Evolutionary conservation across 139 green algal genomes (phyloP).

Genomic region (Tetraselmis chui): DNA sequence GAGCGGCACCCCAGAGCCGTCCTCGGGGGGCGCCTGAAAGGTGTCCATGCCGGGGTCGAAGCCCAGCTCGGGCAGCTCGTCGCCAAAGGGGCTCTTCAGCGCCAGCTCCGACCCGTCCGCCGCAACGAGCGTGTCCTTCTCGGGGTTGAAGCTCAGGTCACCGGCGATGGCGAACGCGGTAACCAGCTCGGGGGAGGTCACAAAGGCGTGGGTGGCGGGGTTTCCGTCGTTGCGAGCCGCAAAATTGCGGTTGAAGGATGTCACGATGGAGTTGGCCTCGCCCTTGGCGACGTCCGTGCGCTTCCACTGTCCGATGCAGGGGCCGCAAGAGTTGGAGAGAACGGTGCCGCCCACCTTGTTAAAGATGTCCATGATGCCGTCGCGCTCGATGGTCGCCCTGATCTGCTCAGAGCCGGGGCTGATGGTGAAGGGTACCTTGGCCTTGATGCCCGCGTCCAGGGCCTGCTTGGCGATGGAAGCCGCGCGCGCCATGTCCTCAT

Average conservation of each 20-base stretch:
- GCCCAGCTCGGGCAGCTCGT: conserved; percentile 78
- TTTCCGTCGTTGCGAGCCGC: conserved; percentile 90
- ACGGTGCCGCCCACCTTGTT: conserved; percentile 86
- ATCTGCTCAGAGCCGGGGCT: conserved; percentile 86
- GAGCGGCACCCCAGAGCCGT: conserved; percentile 2
- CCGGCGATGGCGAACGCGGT: conserved; percentile 81
- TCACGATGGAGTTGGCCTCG: conserved; percentile 88
- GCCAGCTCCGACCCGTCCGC: conserved; percentile 81
- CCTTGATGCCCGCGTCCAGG: conserved; percentile 74
- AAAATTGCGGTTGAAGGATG: conserved; percentile 95
- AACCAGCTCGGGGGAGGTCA: conserved; percentile 85
- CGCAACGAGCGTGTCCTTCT: conserved; percentile 68
- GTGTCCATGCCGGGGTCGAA: conserved; percentile 69
- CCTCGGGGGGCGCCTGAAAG: conserved; percentile 18
- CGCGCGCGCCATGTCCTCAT: conserved; percentile 90
- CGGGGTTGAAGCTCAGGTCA: conserved; percentile 93
- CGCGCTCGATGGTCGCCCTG: conserved; percentile 82
- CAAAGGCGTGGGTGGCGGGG: conserved; percentile 85
- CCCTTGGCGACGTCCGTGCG: conserved; percentile 84
- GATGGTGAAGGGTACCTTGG: conserved; percentile 39
- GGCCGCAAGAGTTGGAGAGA: conserved; percentile 87
- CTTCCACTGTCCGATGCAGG: conserved; percentile 96
- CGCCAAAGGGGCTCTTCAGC: conserved; percentile 68
- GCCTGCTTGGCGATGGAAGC: conserved; percentile 75
- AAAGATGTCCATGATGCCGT: conserved; percentile 86